These are phyloP conservation scores for Phytophthora ohioensis DNA, from an alignment of 352 stramenopile species.

Conservation along the genomic window DNA sequence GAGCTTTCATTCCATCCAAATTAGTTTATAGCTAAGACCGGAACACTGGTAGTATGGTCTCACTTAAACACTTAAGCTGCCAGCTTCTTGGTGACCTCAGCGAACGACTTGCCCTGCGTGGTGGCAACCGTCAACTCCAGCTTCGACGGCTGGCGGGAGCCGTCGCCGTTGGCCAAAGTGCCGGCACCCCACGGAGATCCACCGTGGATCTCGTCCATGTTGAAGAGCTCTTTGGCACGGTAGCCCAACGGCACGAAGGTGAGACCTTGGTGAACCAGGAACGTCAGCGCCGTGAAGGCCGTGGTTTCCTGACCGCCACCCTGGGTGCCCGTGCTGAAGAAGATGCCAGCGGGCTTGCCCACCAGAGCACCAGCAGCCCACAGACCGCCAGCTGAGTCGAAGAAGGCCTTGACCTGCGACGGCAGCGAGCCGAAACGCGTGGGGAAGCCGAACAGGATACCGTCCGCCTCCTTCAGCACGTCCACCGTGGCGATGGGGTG, in stretches of 20 bases:
- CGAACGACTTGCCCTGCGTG: slow-evolving; percentile 87
- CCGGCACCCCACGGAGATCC: slow-evolving; percentile 38
- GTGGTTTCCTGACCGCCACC: slow-evolving; percentile 40
- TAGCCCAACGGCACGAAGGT: slow-evolving; percentile 39
- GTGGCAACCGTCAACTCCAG: slow-evolving; percentile 82
- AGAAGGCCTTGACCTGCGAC: slow-evolving; percentile 40
- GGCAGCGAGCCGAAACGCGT: slow-evolving; percentile 40
- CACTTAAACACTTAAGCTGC: slow-evolving; percentile 43
- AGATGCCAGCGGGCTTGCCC: slow-evolving; percentile 40
- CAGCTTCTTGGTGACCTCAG: slow-evolving; percentile 81
- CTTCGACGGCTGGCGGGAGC: slow-evolving; percentile 70
- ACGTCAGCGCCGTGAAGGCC: slow-evolving; percentile 38
- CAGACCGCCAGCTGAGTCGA: slow-evolving; percentile 36
- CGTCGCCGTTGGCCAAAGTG: slow-evolving; percentile 30
- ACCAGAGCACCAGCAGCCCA: slow-evolving; percentile 33
- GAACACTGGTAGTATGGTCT: background rate
- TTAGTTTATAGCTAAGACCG: slow-evolving; percentile 22
- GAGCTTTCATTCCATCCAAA: slow-evolving; percentile 26
- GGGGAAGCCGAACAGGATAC: slow-evolving; percentile 41
- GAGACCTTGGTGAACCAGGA: slow-evolving; percentile 36
- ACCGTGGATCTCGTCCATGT: slow-evolving; percentile 42
- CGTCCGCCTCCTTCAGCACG: slow-evolving; percentile 38
- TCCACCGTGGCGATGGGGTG: slow-evolving; percentile 34
- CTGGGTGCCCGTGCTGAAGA: slow-evolving; percentile 41
- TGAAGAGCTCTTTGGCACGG: slow-evolving; percentile 32